Percentiles rank a stretch among this genome's conserved stretches.
Evolutionary conservation across 345 rosid species (phyloP).

Genomic region (Carallia pectinifolia): DNA sequence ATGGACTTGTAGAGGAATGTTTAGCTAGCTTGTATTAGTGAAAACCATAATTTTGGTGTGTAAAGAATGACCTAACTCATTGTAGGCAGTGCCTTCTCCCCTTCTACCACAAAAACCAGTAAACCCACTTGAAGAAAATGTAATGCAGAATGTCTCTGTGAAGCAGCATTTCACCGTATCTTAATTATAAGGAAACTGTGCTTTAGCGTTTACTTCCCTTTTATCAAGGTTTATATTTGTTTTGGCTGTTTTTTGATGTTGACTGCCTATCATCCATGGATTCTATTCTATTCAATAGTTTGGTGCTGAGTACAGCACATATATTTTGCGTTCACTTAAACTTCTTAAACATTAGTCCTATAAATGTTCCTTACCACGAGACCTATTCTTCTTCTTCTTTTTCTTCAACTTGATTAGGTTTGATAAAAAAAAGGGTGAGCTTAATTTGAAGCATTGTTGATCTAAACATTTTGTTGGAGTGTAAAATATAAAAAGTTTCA

Average conservation of each 20-base stretch:
- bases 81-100: background rate
- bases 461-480: too few relatives aligned
- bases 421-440: too few relatives aligned
- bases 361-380: background rate
- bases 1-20: too few relatives aligned
- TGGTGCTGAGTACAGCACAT: background rate
- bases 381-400: background rate
- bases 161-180: too few relatives aligned
- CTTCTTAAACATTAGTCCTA: background rate
- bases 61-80: background rate
- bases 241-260: background rate
- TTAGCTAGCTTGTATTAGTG: too few relatives aligned
- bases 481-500: too few relatives aligned
- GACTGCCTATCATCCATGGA: background rate
- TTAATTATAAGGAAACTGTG: background rate
- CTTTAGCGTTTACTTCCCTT: background rate
- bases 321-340: background rate
- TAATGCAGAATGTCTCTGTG: too few relatives aligned
- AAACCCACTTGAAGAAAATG: too few relatives aligned
- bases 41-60: too few relatives aligned
- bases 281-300: background rate
- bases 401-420: background rate
- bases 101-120: too few relatives aligned
- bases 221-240: background rate
- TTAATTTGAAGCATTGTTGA: too few relatives aligned